Conservation (phyloP, 768 basidiomycete species). For the Mycena belliarum region DNA sequence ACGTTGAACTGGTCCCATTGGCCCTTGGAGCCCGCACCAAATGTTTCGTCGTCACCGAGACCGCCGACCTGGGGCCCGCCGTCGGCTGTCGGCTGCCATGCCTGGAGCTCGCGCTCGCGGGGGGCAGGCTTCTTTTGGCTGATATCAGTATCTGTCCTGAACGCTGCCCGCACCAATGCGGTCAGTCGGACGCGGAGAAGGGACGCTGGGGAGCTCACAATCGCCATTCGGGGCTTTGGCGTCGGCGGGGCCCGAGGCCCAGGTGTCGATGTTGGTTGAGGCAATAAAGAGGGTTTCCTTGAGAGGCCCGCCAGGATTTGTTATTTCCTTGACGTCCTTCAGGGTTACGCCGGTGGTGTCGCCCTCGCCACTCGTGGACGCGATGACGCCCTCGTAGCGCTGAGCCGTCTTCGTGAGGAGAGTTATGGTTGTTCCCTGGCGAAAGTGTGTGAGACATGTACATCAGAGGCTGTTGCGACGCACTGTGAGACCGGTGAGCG, state of each 20-base stretch:
- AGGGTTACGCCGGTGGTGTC: slow-evolving; percentile 73
- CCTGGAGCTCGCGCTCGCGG: slow-evolving; percentile 78
- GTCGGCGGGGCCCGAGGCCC: slow-evolving; percentile 75
- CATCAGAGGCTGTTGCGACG: slow-evolving; percentile 4
- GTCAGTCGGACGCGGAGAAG: slow-evolving; percentile 1
- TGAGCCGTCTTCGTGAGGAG: slow-evolving; percentile 67
- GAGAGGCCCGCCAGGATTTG: slow-evolving; percentile 63
- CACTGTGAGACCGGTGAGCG: slow-evolving; percentile 71
- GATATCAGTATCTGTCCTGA: slow-evolving; percentile 84
- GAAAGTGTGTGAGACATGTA: slow-evolving; percentile 13
- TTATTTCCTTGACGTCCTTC: slow-evolving; percentile 76
- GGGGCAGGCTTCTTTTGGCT: slow-evolving; percentile 50
- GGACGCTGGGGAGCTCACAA: slow-evolving; percentile 46
- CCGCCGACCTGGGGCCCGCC: slow-evolving; percentile 29
- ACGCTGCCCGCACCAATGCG: slow-evolving; percentile 46
- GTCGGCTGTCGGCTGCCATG: slow-evolving; percentile 62
- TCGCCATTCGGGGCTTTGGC: slow-evolving; percentile 69
- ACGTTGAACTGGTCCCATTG: slow-evolving; percentile 92
- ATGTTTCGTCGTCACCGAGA: slow-evolving; percentile 67
- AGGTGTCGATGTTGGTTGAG: slow-evolving; percentile 70
- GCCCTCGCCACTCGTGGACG: slow-evolving; percentile 60
- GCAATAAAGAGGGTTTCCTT: slow-evolving; percentile 73
- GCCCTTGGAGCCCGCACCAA: slow-evolving; percentile 51
- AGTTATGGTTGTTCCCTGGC: slow-evolving; percentile 78
- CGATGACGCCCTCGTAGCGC: slow-evolving; percentile 75